phyloP scores from a whole-genome alignment of 805 yeast species.

The Teunomyces lycoperdinae region DNA sequence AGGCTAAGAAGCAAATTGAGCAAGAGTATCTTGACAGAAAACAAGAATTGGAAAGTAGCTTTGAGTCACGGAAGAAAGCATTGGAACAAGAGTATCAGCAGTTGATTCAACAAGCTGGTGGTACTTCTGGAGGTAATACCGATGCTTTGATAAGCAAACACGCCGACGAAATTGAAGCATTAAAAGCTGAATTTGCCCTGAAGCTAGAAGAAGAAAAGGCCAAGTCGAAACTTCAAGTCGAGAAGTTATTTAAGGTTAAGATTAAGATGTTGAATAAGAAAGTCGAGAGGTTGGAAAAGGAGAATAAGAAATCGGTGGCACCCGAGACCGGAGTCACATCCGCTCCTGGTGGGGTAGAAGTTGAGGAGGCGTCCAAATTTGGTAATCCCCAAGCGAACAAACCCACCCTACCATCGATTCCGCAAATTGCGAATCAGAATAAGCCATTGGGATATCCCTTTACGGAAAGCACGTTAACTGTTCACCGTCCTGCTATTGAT shows the following conservation, averaged over 20 bases:
- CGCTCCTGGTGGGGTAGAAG: background rate
- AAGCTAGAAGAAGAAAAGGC: slow-evolving; percentile 25
- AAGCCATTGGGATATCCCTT: slow-evolving; percentile 18
- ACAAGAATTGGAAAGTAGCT: slow-evolving; percentile 15
- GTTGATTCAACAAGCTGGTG: slow-evolving; percentile 16
- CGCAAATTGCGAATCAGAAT: background rate
- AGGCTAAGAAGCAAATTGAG: background rate
- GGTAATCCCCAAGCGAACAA: slow-evolving; percentile 1
- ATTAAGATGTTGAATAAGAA: slow-evolving; percentile 53
- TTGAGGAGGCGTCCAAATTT: background rate
- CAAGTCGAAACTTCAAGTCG: slow-evolving; percentile 47
- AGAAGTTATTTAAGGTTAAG: slow-evolving; percentile 58
- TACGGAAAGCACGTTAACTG: slow-evolving; percentile 30
- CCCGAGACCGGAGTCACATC: background rate
- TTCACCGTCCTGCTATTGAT: slow-evolving; percentile 26
- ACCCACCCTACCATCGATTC: background rate
- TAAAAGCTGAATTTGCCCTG: slow-evolving; percentile 17
- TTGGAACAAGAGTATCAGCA: slow-evolving; percentile 32
- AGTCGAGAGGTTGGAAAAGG: slow-evolving; percentile 47
- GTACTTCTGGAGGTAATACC: background rate
- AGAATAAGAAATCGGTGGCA: background rate
- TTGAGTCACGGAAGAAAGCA: slow-evolving; percentile 23
- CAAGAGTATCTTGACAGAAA: slow-evolving; percentile 1
- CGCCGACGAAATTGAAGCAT: slow-evolving; percentile 13
- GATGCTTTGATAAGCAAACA: slow-evolving; percentile 16